These are phyloP conservation scores for Nakazawaea molendinolei DNA, from an alignment of 805 yeast genomes.

Conservation along the genomic window DNA sequence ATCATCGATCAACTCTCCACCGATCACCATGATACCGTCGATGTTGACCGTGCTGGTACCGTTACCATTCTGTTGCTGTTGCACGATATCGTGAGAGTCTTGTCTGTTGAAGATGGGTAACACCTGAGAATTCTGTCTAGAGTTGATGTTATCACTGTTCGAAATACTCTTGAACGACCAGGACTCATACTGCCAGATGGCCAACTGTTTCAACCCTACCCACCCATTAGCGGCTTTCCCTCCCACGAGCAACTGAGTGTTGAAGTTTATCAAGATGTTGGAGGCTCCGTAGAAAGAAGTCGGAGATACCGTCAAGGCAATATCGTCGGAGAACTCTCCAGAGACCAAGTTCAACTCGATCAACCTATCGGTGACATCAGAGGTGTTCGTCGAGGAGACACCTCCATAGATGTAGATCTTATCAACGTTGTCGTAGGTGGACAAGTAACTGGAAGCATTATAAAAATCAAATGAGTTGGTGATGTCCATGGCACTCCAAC, in stretches of 20 bases:
- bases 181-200: conserved; percentile 60
- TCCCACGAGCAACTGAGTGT: conserved; percentile 51
- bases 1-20: conserved; percentile 44
- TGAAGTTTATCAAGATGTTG: conserved; percentile 34
- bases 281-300: conserved; percentile 49
- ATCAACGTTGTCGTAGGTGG: conserved; percentile 29
- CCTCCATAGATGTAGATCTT: conserved; percentile 55
- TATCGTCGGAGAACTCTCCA: conserved; percentile 26
- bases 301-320: conserved; percentile 46
- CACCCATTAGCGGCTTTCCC: conserved; percentile 60
- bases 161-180: conserved; percentile 54
- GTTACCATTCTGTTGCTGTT: neutral
- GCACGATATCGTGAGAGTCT: conserved; percentile 20
- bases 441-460: conserved; percentile 33
- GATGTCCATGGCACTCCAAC: conserved; percentile 20
- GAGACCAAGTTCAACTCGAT: conserved; percentile 34
- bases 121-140: conserved; percentile 46
- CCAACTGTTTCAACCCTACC: conserved; percentile 68
- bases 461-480: conserved; percentile 15
- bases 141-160: conserved; percentile 33
- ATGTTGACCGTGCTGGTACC: conserved; percentile 27
- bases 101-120: conserved; percentile 43
- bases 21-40: conserved; percentile 44
- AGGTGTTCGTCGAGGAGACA: conserved; percentile 17
- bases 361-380: conserved; percentile 25